phyloP scores from a whole-genome alignment of 1,284 basidiomycete genomes.

The Moniliophthora roreri region DNA sequence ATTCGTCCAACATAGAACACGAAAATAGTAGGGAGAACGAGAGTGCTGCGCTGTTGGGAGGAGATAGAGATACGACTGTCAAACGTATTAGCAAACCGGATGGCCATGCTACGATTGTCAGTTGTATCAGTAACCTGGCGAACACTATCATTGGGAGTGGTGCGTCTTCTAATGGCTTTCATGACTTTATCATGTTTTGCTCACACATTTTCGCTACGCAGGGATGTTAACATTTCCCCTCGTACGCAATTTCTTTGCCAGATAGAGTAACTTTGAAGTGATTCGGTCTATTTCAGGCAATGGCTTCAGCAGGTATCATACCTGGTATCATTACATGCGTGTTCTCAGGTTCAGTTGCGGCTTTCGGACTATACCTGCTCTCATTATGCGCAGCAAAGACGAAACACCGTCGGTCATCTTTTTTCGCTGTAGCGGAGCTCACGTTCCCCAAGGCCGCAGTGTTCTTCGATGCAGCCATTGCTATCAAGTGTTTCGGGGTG shows the following conservation, averaged over 20 bases:
- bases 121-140: conserved; percentile 74
- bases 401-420: conserved; percentile 77
- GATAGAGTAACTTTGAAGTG: conserved; percentile 14
- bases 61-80: conserved; percentile 31
- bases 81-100: conserved; percentile 39
- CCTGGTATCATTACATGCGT: conserved; percentile 88
- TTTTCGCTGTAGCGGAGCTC: conserved; percentile 83
- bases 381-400: conserved; percentile 84
- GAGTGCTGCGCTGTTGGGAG: conserved; percentile 53
- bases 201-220: conserved; percentile 24
- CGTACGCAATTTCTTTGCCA: conserved; percentile 38
- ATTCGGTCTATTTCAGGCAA: conserved; percentile 48
- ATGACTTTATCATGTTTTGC: conserved; percentile 5
- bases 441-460: conserved; percentile 84
- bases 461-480: conserved; percentile 93
- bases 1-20: conserved; percentile 18
- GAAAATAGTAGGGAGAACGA: conserved; percentile 34
- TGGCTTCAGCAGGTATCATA: conserved; percentile 84
- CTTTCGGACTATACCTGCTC: conserved; percentile 89
- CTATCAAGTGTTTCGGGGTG: conserved; percentile 96
- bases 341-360: conserved; percentile 81
- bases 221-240: conserved; percentile 85
- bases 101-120: conserved; percentile 65
- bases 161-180: conserved; percentile 34
- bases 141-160: conserved; percentile 92